phyloP scores from a whole-genome alignment of 305 asterid genomes.

The Plantago lanceolata region DNA sequence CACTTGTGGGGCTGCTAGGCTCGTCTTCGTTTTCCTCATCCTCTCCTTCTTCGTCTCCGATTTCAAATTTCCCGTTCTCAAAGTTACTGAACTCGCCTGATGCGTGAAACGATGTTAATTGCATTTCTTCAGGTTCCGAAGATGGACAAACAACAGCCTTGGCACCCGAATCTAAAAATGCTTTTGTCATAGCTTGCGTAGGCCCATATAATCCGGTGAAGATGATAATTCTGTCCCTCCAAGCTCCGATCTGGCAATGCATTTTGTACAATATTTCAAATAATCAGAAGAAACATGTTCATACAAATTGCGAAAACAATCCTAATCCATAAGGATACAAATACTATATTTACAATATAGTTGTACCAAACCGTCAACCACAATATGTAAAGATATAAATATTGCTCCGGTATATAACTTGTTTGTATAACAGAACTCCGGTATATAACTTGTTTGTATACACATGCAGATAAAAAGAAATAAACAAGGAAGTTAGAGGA shows the following conservation, averaged over 20 bases:
- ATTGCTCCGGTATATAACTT: not conserved
- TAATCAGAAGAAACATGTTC: not conserved
- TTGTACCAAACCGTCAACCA: too few relatives aligned
- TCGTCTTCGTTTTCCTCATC: slow-evolving; percentile 62
- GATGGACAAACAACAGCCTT: slow-evolving; percentile 96
- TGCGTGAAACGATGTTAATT: slow-evolving; percentile 64
- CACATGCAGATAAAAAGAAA: not conserved
- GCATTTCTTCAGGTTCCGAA: slow-evolving; percentile 81
- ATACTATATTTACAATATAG: too few relatives aligned
- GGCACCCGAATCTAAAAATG: slow-evolving; percentile 91
- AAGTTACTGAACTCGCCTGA: slow-evolving; percentile 65
- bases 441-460: not conserved
- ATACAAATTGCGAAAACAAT: not conserved
- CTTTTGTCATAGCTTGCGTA: slow-evolving; percentile 69
- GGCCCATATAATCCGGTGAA: slow-evolving; percentile 91
- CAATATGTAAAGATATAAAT: too few relatives aligned
- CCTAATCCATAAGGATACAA: too few relatives aligned
- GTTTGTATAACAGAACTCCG: not conserved
- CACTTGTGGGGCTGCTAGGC: slow-evolving; percentile 70
- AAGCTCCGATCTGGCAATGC: slow-evolving; percentile 66
- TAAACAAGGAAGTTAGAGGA: not conserved
- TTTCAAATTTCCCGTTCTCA: slow-evolving; percentile 87
- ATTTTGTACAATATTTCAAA: too few relatives aligned
- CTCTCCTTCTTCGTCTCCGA: slow-evolving; percentile 88
- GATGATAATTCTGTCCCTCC: slow-evolving; percentile 93